phyloP scores from a whole-genome alignment of 1,139 yeast genomes.

The Diutina mesorugosa region DNA sequence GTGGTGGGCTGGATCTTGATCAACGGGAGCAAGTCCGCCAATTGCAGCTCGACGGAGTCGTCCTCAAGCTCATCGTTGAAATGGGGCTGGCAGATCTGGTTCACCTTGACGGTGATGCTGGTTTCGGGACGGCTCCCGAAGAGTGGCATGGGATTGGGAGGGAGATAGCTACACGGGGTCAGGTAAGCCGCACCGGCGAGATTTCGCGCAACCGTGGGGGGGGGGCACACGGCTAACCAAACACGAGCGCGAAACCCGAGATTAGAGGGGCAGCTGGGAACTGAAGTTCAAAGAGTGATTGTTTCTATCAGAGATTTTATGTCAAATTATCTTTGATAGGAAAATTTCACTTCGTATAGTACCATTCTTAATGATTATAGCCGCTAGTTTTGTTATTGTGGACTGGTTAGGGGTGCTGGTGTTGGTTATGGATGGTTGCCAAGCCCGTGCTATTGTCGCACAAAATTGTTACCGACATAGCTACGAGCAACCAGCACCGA shows the following conservation, averaged over 20 bases:
- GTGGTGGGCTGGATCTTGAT: slow-evolving; percentile 19
- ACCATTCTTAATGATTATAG: too few species aligned
- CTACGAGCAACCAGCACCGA: too few species aligned
- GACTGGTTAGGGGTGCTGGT: too few species aligned
- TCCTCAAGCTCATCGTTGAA: slow-evolving; percentile 23
- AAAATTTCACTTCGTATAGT: too few species aligned
- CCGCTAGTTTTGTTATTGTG: too few species aligned
- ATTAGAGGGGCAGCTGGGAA: too few species aligned
- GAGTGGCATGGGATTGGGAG: slow-evolving; percentile 19
- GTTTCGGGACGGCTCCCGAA: slow-evolving; percentile 37
- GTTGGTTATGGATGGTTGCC: too few species aligned
- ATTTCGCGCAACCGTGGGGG: not conserved
- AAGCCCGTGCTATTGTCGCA: too few species aligned
- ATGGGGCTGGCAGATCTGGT: slow-evolving; percentile 26
- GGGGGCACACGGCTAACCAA: not conserved
- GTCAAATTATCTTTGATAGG: too few species aligned
- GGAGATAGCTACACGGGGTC: not conserved
- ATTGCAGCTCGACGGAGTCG: slow-evolving; percentile 17
- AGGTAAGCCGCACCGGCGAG: not conserved
- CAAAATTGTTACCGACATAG: too few species aligned
- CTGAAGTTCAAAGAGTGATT: too few species aligned
- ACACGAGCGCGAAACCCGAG: not conserved
- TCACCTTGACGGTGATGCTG: slow-evolving; percentile 39
- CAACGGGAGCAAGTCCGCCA: slow-evolving; percentile 25
- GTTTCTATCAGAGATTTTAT: too few species aligned